phyloP scores from a whole-genome alignment of 129 eudicot genomes.

The Rutidosis leptorrhynchoides region DNA sequence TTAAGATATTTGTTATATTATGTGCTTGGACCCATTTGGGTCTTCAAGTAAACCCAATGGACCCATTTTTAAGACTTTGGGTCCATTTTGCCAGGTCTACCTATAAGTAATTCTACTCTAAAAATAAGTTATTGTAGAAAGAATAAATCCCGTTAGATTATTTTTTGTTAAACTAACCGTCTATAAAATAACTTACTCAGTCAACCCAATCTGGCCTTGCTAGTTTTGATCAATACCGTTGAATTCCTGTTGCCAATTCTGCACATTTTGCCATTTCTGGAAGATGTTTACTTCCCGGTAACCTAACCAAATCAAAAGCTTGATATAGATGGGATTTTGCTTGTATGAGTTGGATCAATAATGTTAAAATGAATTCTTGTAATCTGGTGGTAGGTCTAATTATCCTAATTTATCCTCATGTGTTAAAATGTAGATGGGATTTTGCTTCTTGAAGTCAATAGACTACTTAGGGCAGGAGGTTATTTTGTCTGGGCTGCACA shows the following conservation, averaged over 20 bases:
- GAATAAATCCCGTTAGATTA: too few relatives aligned
- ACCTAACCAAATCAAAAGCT: not conserved
- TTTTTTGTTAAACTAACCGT: not conserved
- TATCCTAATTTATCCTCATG: conserved; percentile 6
- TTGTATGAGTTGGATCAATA: not conserved
- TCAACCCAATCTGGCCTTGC: not conserved
- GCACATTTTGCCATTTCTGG: not conserved
- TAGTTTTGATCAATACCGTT: not conserved
- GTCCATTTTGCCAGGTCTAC: too few relatives aligned
- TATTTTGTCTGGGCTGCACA: conserved; percentile 99
- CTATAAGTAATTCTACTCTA: not conserved
- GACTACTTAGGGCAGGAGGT: conserved; percentile 89
- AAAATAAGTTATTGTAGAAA: not conserved
- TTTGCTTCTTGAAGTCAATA: conserved; percentile 91
- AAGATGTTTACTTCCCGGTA: not conserved
- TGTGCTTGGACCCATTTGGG: too few relatives aligned
- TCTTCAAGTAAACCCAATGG: too few relatives aligned
- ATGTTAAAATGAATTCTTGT: too few relatives aligned
- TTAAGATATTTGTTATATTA: too few relatives aligned
- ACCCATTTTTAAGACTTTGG: too few relatives aligned
- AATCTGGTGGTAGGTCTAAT: conserved; percentile 11
- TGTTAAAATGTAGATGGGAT: conserved; percentile 60
- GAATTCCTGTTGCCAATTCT: not conserved
- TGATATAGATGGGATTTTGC: not conserved
- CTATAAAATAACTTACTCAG: not conserved